Conservation (phyloP, 2,329 filamentous ascomycete species). For the Nothopassalora personata region DNA sequence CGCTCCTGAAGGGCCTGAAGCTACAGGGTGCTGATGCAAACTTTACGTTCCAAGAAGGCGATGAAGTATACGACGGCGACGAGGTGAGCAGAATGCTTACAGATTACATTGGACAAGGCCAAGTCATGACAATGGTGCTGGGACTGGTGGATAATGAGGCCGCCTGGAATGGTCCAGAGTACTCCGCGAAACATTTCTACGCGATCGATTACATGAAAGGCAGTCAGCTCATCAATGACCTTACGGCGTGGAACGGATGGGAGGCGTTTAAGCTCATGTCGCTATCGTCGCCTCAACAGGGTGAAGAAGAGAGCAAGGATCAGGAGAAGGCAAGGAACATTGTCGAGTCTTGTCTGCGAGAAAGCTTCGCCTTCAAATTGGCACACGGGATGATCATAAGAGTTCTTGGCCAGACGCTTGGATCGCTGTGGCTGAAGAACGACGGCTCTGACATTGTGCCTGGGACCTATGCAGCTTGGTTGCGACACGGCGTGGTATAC, state of each 20-base stretch:
- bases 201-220: conserved; percentile 48
- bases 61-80: conserved; percentile 28
- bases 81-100: conserved; percentile 43
- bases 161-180: conserved; percentile 52
- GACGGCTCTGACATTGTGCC: conserved; percentile 45
- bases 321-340: conserved; percentile 48
- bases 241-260: conserved; percentile 49
- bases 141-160: conserved; percentile 48
- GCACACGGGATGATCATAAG: conserved; percentile 51
- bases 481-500: conserved; percentile 47
- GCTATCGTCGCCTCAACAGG: conserved; percentile 35
- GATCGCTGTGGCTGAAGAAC: conserved; percentile 50
- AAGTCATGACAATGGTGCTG: conserved; percentile 49
- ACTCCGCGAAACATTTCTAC: conserved; percentile 46
- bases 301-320: conserved; percentile 40
- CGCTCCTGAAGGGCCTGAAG: conserved; percentile 44
- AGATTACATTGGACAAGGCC: conserved; percentile 56
- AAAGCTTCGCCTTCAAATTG: conserved; percentile 53
- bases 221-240: conserved; percentile 50
- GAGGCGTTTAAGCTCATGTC: conserved; percentile 50
- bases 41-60: conserved; percentile 25
- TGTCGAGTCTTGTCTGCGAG: conserved; percentile 47
- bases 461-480: conserved; percentile 52
- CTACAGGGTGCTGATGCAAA: conserved; percentile 30
- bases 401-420: conserved; percentile 47